A percentile compares a stretch with the other conserved stretches of the same genome.
Conservation (phyloP, 1,139 yeast species). For the Candida pseudoviswanathii region DNA sequence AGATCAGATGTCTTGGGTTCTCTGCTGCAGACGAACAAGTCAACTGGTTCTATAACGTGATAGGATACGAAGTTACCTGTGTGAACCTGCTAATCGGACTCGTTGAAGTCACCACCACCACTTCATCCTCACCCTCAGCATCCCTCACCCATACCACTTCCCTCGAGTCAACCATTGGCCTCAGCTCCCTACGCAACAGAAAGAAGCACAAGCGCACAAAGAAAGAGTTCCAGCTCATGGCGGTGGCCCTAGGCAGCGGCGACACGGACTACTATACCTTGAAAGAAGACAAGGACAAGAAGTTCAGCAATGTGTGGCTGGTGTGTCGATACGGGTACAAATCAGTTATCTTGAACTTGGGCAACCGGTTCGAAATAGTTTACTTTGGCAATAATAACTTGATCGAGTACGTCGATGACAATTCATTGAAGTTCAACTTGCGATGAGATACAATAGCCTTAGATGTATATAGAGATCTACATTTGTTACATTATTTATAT, state of each 20-base stretch:
- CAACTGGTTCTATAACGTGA: conserved; percentile 65
- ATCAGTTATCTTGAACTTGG: conserved; percentile 72
- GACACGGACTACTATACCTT: conserved; percentile 1
- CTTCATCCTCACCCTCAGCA: background rate
- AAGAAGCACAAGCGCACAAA: background rate
- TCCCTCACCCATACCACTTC: background rate
- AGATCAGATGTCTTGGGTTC: conserved; percentile 85
- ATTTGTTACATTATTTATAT: too few species aligned
- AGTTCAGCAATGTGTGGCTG: background rate
- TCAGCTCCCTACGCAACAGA: conserved; percentile 22
- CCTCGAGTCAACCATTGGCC: conserved; percentile 17
- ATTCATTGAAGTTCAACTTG: conserved; percentile 5
- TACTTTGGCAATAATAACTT: conserved; percentile 66
- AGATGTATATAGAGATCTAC: background rate
- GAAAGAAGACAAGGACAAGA: background rate
- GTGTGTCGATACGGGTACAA: conserved; percentile 66
- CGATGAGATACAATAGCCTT: background rate
- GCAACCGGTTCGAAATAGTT: conserved; percentile 68
- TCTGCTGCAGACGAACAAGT: conserved; percentile 73
- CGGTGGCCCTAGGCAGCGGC: conserved; percentile 29
- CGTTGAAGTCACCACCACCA: conserved; percentile 23
- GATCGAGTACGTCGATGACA: conserved; percentile 26
- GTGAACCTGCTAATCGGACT: conserved; percentile 77
- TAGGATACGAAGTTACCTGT: conserved; percentile 79
- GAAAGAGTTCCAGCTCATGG: conserved; percentile 41